Evolutionary conservation across 441 rosid genomes (phyloP), one percentile per base, ranked within the genome.

Genomic region (Jatropha multifida): DNA sequence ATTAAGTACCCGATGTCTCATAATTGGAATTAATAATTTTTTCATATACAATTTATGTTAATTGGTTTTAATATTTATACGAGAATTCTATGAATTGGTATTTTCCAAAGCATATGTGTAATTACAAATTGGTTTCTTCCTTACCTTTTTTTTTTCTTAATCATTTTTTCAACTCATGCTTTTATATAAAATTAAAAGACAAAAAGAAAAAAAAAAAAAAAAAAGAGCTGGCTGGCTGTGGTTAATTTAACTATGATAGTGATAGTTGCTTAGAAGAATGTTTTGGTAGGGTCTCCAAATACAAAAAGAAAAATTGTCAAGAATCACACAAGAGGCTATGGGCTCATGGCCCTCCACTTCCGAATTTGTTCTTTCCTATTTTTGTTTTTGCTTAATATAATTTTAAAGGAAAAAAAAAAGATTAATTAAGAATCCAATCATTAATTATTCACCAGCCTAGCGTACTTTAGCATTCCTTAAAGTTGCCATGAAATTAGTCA

Each of bases 361-460:
- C 65, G 41, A 59, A 42, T 60, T 49, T 49, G 44, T 44, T 44
- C 63, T 67, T 7, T 46, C 4, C 32, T 23, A 60, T n/a, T 20
- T 52, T 13, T 18, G 14, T n/a, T 20, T 52, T 13, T 18, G 14
- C 15, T 15, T 4, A 8, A 12, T 26, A 32, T 62, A 49, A 3
- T 62, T 62, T 14, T 61, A 46, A 72, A 17, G 75, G n/a, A n/a
- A 5, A 1, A 6, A 12, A 71, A 59, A 7, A 41, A n/a, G 38
- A 13, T 12, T 17, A 7, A n/a, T n/a, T n/a, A 61, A 51, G 44
- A 10, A 46, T 9, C 65, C 20, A 59, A 79, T 12, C 44, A 52
- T 64, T 76, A 74, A 60, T 65, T 37, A 69, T 69, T 56, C 42
- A 18, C 68, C 72, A 55, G 75, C 65, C 72, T 78, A 59, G 38